A percentile compares a stretch with the other conserved stretches of the same genome.
phyloP scores from a whole-genome alignment of 768 basidiomycete genomes.

The Gloeostereum incarnatum region DNA sequence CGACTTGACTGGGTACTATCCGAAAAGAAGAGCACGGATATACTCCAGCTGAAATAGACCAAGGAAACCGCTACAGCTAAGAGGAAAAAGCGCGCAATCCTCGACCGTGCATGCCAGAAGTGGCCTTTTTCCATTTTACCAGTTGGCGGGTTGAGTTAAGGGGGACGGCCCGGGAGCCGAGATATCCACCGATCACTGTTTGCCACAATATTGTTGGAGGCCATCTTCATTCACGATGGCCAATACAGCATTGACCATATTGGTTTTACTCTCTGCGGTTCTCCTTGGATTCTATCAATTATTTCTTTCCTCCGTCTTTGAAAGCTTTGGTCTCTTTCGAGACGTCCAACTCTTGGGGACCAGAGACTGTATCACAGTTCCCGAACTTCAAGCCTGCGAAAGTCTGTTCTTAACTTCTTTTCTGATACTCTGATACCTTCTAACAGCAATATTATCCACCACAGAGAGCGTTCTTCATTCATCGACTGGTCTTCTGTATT shows the following conservation, averaged over 20 bases:
- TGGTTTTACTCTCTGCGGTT: constrained; percentile 27
- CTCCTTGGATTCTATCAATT: constrained; percentile 37
- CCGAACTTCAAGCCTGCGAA: constrained; percentile 58
- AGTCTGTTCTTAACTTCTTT: constrained; percentile 28
- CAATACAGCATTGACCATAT: constrained; percentile 15
- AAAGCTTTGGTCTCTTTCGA: constrained; percentile 33
- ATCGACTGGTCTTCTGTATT: constrained; percentile 45
- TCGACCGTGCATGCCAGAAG: no score
- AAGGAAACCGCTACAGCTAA: not conserved
- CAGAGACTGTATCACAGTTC: constrained; percentile 35
- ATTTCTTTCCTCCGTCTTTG: constrained; percentile 35
- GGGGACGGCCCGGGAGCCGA: no score
- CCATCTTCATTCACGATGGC: constrained; percentile 1
- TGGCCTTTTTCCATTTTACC: no score
- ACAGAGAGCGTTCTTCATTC: constrained; percentile 53
- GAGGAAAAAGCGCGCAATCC: no score
- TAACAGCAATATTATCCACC: constrained; percentile 18
- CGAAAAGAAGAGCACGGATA: constrained; percentile 1
- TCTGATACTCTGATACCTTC: constrained; percentile 7
- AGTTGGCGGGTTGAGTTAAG: no score
- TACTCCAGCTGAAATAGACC: no score
- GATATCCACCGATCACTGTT: no score
- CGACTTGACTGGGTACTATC: no score
- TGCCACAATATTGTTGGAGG: no score
- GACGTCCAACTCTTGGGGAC: constrained; percentile 35